A percentile compares a stretch with the other conserved stretches of the same genome.
These are phyloP conservation scores for Russula abietina DNA, from an alignment of 768 basidiomycete genomes.

Conservation along the genomic window DNA sequence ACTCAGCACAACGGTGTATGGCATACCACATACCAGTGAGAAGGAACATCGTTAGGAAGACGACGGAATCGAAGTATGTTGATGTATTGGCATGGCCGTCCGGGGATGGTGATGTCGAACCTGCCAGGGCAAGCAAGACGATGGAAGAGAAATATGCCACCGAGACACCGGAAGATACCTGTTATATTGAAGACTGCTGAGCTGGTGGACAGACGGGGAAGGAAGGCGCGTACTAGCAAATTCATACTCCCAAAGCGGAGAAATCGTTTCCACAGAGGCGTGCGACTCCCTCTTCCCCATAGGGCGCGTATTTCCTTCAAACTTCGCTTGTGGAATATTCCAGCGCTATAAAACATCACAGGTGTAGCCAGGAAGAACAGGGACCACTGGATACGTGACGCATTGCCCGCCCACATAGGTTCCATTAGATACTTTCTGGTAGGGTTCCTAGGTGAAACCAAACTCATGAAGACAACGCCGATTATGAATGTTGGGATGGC, in stretches of 20 bases:
- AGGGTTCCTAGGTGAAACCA: slow-evolving; percentile 45
- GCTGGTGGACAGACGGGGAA: not conserved
- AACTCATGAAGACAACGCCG: slow-evolving; percentile 67
- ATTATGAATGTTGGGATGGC: slow-evolving; percentile 78
- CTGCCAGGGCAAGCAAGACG: slow-evolving; percentile 57
- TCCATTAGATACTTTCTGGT: slow-evolving; percentile 48
- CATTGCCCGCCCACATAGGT: slow-evolving; percentile 59
- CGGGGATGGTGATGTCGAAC: slow-evolving; percentile 36
- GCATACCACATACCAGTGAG: slow-evolving; percentile 59
- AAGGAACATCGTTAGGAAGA: slow-evolving; percentile 77
- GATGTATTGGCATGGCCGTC: slow-evolving; percentile 45
- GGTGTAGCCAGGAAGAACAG: slow-evolving; percentile 63
- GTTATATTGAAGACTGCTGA: not conserved
- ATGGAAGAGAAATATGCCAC: slow-evolving; percentile 76
- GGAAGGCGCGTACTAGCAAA: slow-evolving; percentile 48
- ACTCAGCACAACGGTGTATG: not conserved
- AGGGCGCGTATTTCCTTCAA: slow-evolving; percentile 49
- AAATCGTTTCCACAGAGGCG: slow-evolving; percentile 51
- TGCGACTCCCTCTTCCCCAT: slow-evolving; percentile 52
- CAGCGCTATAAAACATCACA: slow-evolving; percentile 63
- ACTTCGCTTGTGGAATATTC: slow-evolving; percentile 49
- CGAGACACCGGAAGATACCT: slow-evolving; percentile 60
- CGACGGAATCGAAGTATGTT: slow-evolving; percentile 77
- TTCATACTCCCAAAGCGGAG: slow-evolving; percentile 84
- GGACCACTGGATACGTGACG: slow-evolving; percentile 52